phyloP scores from a whole-genome alignment of 768 basidiomycete species.

The Artomyces pyxidatus region DNA sequence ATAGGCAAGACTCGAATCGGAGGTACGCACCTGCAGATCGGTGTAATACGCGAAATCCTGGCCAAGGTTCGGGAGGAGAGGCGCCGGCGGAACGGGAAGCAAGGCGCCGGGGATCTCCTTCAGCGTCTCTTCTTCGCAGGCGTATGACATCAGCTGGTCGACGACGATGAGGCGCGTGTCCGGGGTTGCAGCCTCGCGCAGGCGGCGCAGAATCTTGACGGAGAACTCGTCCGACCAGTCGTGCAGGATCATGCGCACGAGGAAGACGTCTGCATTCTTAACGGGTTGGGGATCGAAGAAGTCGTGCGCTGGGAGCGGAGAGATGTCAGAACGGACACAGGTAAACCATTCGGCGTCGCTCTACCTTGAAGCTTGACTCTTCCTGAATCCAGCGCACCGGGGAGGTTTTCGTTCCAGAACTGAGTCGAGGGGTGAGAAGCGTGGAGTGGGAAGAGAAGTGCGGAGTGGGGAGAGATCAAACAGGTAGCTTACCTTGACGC shows the following conservation, averaged over 20 bases:
- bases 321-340: not conserved
- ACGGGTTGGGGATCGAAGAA: constrained; percentile 30
- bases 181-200: constrained; percentile 18
- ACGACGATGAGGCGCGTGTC: constrained; percentile 21
- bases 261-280: constrained; percentile 29
- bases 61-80: constrained; percentile 20
- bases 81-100: constrained; percentile 13
- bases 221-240: constrained; percentile 27
- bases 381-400: not conserved
- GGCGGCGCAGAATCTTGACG: constrained; percentile 18
- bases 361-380: not conserved
- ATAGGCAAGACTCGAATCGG: not conserved
- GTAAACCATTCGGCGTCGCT: too few relatives aligned
- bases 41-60: constrained; percentile 11
- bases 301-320: constrained; percentile 18
- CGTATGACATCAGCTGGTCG: constrained; percentile 18
- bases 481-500: not conserved
- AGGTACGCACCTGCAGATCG: constrained; percentile 13
- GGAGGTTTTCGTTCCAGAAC: not conserved
- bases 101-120: constrained; percentile 11
- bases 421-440: too few relatives aligned
- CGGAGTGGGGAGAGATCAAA: too few relatives aligned
- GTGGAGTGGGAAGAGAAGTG: too few relatives aligned
- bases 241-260: constrained; percentile 22
- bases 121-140: constrained; percentile 15